Percentiles rank a stretch among this genome's conserved stretches.
phyloP scores from a whole-genome alignment of 106 monocot species.

The Xerophyta viscosa region DNA sequence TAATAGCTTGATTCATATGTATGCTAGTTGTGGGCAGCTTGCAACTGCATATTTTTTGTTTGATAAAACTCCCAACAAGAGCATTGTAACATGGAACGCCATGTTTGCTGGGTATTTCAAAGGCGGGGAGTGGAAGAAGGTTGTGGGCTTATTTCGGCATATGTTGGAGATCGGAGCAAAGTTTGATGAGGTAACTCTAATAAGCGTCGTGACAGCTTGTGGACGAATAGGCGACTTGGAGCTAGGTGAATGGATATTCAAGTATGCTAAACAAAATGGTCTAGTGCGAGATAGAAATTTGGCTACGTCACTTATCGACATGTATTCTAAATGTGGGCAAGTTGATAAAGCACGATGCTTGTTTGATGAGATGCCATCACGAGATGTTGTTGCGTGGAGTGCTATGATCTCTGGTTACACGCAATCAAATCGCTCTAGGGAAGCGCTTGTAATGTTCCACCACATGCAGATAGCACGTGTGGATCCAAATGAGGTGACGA shows the following conservation, averaged over 20 bases:
- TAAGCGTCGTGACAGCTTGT: constrained; percentile 57
- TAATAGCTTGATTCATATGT: constrained; percentile 69
- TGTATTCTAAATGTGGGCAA: constrained; percentile 59
- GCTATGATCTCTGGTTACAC: constrained; percentile 71
- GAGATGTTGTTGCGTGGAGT: constrained; percentile 79
- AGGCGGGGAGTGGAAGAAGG: constrained; percentile 30
- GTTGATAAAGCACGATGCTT: constrained; percentile 33
- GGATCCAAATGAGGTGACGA: constrained; percentile 69
- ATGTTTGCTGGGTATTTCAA: constrained; percentile 67
- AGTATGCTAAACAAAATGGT: constrained; percentile 18
- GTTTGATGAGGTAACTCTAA: constrained; percentile 53
- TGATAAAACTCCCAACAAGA: constrained; percentile 26
- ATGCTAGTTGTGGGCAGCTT: constrained; percentile 35
- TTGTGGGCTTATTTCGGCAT: constrained; percentile 27
- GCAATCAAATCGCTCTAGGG: constrained; percentile 28
- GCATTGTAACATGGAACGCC: constrained; percentile 46
- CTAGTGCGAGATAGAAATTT: constrained; percentile 23
- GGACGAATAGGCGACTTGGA: constrained; percentile 41
- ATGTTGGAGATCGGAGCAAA: constrained; percentile 24
- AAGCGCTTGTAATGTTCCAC: constrained; percentile 59
- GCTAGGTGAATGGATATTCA: constrained; percentile 42
- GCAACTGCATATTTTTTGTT: constrained; percentile 28
- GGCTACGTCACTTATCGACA: constrained; percentile 45
- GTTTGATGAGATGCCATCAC: constrained; percentile 43
- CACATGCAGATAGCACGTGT: constrained; percentile 36